Base-by-base conservation (phyloP, 2,329 filamentous ascomycete species). In the Calonectria ilicicola region DNA sequence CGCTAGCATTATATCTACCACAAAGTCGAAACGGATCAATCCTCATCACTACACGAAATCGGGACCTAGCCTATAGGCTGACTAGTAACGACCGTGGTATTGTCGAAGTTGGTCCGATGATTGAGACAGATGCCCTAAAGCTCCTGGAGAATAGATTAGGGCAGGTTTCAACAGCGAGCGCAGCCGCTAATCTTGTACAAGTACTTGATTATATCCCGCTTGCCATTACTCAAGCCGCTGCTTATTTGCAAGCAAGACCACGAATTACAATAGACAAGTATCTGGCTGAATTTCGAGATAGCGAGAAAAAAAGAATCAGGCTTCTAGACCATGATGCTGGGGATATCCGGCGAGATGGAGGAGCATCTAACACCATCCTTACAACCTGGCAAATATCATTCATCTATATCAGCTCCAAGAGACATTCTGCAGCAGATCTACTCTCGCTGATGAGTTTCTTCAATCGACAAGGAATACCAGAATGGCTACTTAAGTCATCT, bases 371-470 rank as follows among this genome's bases (percentile, higher is more conserved):
- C n/a, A 10, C 40, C 5, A 32, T 64, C 19, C 23, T 64, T 27
- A 46, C 9, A 14, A 47, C 40, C 1, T 64, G 42, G 60, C 23
- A 64, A 47, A 12, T 64, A 5, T 56, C 35, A 17, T 58, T 67
- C 27, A 26, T 46, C 4, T 38, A 67, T 27, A 46, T 67, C 12
- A 40, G 21, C 15, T 60, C 23, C 10, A 58, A 47, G 19, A 56
- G 38, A 14, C 32, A 12, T 23, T 69, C 70, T 26, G 65, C 65
- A 51, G 60, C 58, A 44, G 62, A 73, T 46, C 35, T 73, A 12
- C 44, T 73, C 5, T 62, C 51, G 12, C 53, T 67, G 2, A 73
- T 73, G 67, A 46, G 42, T n/a, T 46, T 46, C 17, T 46, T 46
- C 17, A 46, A 46, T 46, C 17, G 42, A 46, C 8, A 73, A 58